Evolutionary conservation across 345 rosid genomes (phyloP), one percentile per base, ranked within the genome.

Genomic region (Erysimum cheiranthoides): DNA sequence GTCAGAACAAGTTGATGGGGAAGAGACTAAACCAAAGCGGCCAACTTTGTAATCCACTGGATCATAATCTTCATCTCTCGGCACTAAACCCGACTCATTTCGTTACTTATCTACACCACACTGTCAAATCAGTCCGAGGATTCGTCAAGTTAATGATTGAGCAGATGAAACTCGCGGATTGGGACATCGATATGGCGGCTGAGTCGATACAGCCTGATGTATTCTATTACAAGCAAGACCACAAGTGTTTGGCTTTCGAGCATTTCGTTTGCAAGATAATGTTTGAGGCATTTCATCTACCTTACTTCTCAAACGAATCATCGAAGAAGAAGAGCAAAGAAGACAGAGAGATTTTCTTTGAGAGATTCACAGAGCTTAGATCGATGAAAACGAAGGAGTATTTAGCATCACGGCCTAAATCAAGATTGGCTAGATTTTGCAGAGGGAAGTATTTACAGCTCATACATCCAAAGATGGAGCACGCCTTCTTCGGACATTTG

Each of bases 131-230:
- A 2, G 78, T 90, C 70, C 36, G 96, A 71, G 88, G 88, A 77
- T 92, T 92, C 27, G 91, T 89, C 27, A 79, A 78, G 61, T 30
- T 88, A 51, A 73, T 90, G 86, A 74, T 87, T 3, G 89, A 84
- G 14, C 85, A 87, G 74, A 86, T 92, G 96, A 87, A 82, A 83
- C 78, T 83, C 2, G 78, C 93, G 0, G 80, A 71, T 8, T 95
- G 99, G 99, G 91, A 90, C 78, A 78, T 88, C 2, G 86, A 84
- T 3, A 84, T 83, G 1, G 99, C 97, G 0, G 96, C 91, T 40
- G 68, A 50, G 35, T 82, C 96, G 2, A 83, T 89, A 6, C 88
- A 83, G 17, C 82, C 85, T 1, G 82, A 73, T 1, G 88, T 85
- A 9, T 59, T 68, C 17, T 94, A 84, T 43, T 85, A 84, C 85